Evolutionary conservation across 2,329 filamentous ascomycete species (phyloP), one percentile per base, ranked within the genome.

Genomic region (Calonectria multiphialidica): DNA sequence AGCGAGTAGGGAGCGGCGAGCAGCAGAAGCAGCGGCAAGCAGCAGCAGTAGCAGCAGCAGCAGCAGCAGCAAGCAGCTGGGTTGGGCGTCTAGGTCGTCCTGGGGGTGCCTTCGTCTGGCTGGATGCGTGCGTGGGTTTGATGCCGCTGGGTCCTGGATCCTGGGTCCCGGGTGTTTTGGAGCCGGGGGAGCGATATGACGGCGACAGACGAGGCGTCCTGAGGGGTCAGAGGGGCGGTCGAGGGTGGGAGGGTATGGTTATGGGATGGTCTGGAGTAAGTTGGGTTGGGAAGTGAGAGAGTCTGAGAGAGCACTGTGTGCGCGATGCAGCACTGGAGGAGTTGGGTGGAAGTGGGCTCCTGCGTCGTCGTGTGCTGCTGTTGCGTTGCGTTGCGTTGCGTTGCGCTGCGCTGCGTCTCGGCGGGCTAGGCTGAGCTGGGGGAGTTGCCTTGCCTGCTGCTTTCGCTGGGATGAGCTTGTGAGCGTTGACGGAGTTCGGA

Each of bases 271-370:
- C 64, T 62, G 65, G 57, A 61, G 66, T 49, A 57, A 64, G 64
- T 57, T 71, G 57, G 37, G 64, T 67, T 63, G 64, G 49, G 55
- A 67, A 70, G 59, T 65, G 28, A 47, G 67, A 64, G 61, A 70
- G 45, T 59, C 53, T 59, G 53, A 28, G 61, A 59, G 47, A 40
- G 53, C 53, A 59, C 53, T 59, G 53, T 59, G 53, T 59, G 53
- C 23, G 53, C 21, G 68, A 71, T 62, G 63, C 68, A 71, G 62
- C 55, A 35, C 63, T 21, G 63, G 40, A 64, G 37, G 49, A 64
- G 65, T 65, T 72, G 59, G 64, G 65, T 50, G 57, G 23, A 53
- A 65, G 68, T 67, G 68, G 68, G 62, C 63, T 71, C 69, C 63
- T 42, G 37, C 37, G 37, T 62, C 37, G 37, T 62, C 40, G 37